phyloP scores from a whole-genome alignment of 2,329 filamentous ascomycete genomes.

The Rhynchosporium graminicola region DNA sequence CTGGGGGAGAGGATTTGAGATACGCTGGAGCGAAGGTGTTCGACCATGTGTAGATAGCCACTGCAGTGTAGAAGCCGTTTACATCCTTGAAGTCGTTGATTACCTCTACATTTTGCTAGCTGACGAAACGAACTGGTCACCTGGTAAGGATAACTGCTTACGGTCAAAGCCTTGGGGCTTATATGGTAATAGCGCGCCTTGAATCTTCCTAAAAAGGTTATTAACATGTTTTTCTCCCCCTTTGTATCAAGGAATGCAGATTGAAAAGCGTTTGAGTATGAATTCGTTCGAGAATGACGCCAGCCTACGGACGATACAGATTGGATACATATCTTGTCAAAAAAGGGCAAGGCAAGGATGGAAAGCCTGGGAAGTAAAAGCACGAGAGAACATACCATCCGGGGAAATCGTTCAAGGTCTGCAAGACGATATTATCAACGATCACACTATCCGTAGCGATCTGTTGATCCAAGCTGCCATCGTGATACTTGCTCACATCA shows the following conservation, averaged over 20 bases:
- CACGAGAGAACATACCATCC: slow-evolving; percentile 43
- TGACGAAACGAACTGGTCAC: not conserved
- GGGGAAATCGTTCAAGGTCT: slow-evolving; percentile 54
- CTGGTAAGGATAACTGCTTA: slow-evolving; percentile 33
- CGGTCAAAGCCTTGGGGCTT: slow-evolving; percentile 49
- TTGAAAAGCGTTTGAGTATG: too few relatives aligned
- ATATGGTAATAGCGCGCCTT: slow-evolving; percentile 48
- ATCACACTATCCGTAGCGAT: slow-evolving; percentile 44
- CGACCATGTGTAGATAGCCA: slow-evolving; percentile 39
- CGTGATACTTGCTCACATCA: slow-evolving; percentile 58
- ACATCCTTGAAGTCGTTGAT: slow-evolving; percentile 46
- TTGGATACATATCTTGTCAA: too few relatives aligned
- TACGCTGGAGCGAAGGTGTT: not conserved
- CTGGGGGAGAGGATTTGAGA: slow-evolving; percentile 41
- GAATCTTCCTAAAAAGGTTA: slow-evolving; percentile 39
- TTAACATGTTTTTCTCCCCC: not conserved
- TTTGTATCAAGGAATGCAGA: not conserved
- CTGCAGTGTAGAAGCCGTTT: slow-evolving; percentile 47
- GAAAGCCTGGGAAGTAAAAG: not conserved
- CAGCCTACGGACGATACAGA: too few relatives aligned
- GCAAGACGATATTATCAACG: slow-evolving; percentile 51
- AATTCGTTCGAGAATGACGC: too few relatives aligned
- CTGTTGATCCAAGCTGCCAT: slow-evolving; percentile 49
- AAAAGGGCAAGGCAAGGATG: too few relatives aligned
- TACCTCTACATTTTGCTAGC: not conserved